Evolutionary conservation across 805 yeast species (phyloP), one percentile per base, ranked within the genome.

Genomic region (Yarrowia hollandica): DNA sequence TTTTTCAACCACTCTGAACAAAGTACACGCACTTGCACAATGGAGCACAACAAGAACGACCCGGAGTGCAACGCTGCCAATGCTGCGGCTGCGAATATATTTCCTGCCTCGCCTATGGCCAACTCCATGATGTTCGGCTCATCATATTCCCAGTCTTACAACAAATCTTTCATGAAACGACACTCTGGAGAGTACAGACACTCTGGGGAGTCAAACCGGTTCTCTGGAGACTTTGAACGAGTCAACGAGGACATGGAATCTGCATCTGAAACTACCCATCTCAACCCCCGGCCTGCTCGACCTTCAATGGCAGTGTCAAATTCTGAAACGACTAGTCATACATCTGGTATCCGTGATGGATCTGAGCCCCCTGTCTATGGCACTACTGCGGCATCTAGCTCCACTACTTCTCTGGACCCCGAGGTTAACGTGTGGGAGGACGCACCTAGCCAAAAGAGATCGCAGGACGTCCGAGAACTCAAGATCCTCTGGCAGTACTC

Each of bases 401-500:
- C 52, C 16, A 19, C 52, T 2, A 19, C 52, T 22, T 30, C 50
- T 26, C 50, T 44, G 15, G n/a, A n/a, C 26, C 52, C 52, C 3
- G 52, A 44, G 15, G 35, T 18, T 4, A 44, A 44, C 18, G 52
- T 44, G 12, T 44, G 52, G 52, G 52, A 44, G 14, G 52, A 44
- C 18, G 18, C 28, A 2, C 52, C 52, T 19, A 44, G 52, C 52
- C 34, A 44, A n/a, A 44, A 44, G 52, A 28, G 52, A 19, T 44
- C 52, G 12, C 52, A 48, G 22, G 39, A 48, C 19, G 25, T 33
- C 12, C 38, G 30, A n/a, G 55, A 48, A 22, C 55, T 48, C 39
- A 22, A 31, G 30, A 33, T 48, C 11, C 39, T 48, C 15, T 48
- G 55, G 55, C 55, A 48, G 22, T 48, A 66, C 60, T 73, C 82